These are phyloP conservation scores for Nelumbo lutea DNA, from an alignment of 164 flowering plant genomes.

Conservation along the genomic window DNA sequence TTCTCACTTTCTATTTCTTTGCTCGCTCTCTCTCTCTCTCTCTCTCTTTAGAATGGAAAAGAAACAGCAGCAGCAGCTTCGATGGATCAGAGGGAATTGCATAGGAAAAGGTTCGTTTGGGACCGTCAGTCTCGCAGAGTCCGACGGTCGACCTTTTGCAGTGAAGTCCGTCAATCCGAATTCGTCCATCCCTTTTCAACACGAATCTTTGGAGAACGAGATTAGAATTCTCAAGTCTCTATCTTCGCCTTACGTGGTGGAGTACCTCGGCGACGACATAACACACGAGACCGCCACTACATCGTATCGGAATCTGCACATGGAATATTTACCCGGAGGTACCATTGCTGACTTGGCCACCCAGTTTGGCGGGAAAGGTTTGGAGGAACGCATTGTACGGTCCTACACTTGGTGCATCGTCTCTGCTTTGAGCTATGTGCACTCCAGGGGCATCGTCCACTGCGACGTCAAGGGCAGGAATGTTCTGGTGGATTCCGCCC, in stretches of 20 bases:
- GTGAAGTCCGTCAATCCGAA: constrained; percentile 52
- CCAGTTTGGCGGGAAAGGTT: neutral
- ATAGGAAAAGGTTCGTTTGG: constrained; percentile 68
- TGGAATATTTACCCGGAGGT: constrained; percentile 70
- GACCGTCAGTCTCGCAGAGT: constrained; percentile 40
- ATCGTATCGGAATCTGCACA: constrained; percentile 44
- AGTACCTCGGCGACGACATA: constrained; percentile 52
- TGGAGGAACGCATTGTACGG: constrained; percentile 35
- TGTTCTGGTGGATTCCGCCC: constrained; percentile 34
- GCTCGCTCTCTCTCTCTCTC: neutral
- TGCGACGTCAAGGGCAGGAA: constrained; percentile 80
- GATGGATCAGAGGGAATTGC: constrained; percentile 48
- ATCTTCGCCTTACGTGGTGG: constrained; percentile 48
- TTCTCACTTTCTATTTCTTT: no score
- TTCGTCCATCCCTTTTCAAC: constrained; percentile 14
- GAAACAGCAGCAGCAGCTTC: neutral
- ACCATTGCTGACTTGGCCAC: constrained; percentile 36
- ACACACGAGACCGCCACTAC: constrained; percentile 17
- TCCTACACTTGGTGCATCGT: constrained; percentile 39
- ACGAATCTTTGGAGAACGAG: constrained; percentile 57
- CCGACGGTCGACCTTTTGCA: constrained; percentile 45
- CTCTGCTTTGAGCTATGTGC: constrained; percentile 44
- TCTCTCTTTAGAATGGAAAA: neutral
- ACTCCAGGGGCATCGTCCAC: constrained; percentile 52
- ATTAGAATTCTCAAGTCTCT: constrained; percentile 44